Evolutionary conservation across 169 alveolate genomes (phyloP), one percentile per base, ranked within the genome.

Genomic region (Eimeria brunetti): DNA sequence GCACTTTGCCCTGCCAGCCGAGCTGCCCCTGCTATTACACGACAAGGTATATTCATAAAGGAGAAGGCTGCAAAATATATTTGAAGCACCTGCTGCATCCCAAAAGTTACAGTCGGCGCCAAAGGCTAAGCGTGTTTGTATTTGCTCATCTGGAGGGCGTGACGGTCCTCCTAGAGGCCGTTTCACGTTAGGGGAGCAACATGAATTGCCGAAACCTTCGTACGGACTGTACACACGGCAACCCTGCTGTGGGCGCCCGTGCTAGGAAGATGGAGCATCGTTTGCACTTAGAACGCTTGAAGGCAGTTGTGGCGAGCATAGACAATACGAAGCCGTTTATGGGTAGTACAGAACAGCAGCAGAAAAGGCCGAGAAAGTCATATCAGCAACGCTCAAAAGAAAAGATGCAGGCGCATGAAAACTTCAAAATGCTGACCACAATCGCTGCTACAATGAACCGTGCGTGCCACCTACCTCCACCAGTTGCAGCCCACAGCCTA

Each of bases 381-480:
- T 93, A 83, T 33, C 78, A 76, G 44, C 81, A 67, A 30, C 94
- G 90, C 88, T 62, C 88, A 41, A 81, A 84, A 46, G 90, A 84
- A 58, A 93, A 49, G 96, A 73, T 81, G 67, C 93, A 81, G 33
- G 96, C 96, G 1, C 90, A 81, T 41, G 94, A 93, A 75, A 93
- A 93, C 69, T 84, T 93, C 94, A 93, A 93, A 56, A 93, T 93
- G 96, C 89, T 93, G 64, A 64, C 93, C 36, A 83, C 92, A 36
- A 93, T 93, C 67, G 96, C 96, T n/a, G 64, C 76, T 33, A 93
- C 96, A 41, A 93, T 93, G 96, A 93, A 93, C 88, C 89, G 96
- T 24, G 88, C 96, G 38, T 73, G 78, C 67, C 88, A 64, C 16
- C 88, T 83, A 78, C 58, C 88, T 33, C 38, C 88, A 20, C 94